Conservation (phyloP, 805 yeast species). For the Priceomyces carsonii region DNA sequence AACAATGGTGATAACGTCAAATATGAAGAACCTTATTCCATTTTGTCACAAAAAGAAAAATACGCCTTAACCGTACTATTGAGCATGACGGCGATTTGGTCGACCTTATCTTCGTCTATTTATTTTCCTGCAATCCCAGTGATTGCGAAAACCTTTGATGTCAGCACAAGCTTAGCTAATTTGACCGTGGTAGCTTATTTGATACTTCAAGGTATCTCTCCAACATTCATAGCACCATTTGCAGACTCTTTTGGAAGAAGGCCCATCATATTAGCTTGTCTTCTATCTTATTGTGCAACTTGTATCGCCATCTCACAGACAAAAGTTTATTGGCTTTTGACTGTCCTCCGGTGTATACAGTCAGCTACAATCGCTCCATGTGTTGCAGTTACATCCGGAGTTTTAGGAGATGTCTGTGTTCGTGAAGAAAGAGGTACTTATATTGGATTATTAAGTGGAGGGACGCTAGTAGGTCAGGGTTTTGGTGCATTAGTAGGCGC, state of each 20-base stretch:
- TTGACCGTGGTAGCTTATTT: constrained; percentile 74
- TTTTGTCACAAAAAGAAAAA: constrained; percentile 44
- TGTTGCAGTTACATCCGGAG: constrained; percentile 64
- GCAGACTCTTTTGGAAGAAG: constrained; percentile 74
- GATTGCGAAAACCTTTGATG: constrained; percentile 52
- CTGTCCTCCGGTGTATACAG: constrained; percentile 66
- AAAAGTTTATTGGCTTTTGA: constrained; percentile 53
- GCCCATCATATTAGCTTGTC: constrained; percentile 56
- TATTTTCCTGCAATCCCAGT: constrained; percentile 73
- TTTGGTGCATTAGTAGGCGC: constrained; percentile 71
- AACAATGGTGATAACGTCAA: neutral
- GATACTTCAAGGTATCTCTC: constrained; percentile 71
- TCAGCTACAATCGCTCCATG: constrained; percentile 74
- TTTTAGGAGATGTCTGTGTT: constrained; percentile 68
- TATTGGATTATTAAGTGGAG: constrained; percentile 62
- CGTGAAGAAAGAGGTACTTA: constrained; percentile 65
- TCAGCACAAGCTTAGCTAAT: constrained; percentile 59
- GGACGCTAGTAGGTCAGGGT: constrained; percentile 68
- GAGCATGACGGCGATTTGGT: constrained; percentile 56
- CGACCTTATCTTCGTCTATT: constrained; percentile 70
- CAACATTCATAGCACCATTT: constrained; percentile 62
- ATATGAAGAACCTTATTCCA: constrained; percentile 37
- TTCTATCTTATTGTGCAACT: constrained; percentile 54
- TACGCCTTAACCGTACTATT: constrained; percentile 34
- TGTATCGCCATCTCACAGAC: constrained; percentile 64